These are phyloP conservation scores for Metroxylon sagu DNA, from an alignment of 176 grass and related monocot genomes.

Conservation along the genomic window DNA sequence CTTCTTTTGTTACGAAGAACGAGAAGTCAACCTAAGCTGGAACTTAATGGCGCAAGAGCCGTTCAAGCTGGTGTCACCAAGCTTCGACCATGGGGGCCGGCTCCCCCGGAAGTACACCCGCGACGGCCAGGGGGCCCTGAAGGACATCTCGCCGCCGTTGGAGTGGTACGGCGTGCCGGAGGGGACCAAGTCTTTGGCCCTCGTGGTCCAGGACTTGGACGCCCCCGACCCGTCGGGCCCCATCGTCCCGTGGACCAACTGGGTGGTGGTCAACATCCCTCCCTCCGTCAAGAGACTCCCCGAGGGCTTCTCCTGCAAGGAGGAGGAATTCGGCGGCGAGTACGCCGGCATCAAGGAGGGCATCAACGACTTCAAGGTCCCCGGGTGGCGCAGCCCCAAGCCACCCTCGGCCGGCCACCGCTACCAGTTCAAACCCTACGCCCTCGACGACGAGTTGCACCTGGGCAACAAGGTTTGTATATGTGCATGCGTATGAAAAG, in stretches of 20 bases:
- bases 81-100: constrained; percentile 39
- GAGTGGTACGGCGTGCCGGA: constrained; percentile 96
- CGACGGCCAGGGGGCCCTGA: constrained; percentile 57
- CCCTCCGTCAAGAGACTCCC: constrained; percentile 41
- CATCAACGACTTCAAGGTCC: constrained; percentile 81
- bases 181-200: constrained; percentile 48
- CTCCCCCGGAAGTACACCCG: constrained; percentile 59
- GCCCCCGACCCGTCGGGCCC: constrained; percentile 27
- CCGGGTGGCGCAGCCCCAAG: constrained; percentile 60
- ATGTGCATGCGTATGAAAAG: neutral
- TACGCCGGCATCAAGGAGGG: constrained; percentile 55
- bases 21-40: too few species aligned
- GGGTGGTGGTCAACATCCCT: constrained; percentile 80
- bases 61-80: constrained; percentile 61
- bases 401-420: constrained; percentile 38
- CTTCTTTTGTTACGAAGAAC: too few species aligned
- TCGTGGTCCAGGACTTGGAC: constrained; percentile 67
- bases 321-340: constrained; percentile 10
- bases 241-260: constrained; percentile 77
- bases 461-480: constrained; percentile 56
- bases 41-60: constrained; percentile 36
- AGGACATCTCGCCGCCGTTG: constrained; percentile 72
- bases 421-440: constrained; percentile 63
- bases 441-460: constrained; percentile 59
- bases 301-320: constrained; percentile 58